Conservation (phyloP, 2,329 filamentous ascomycete species). For the Berkeleyomyces basicola region DNA sequence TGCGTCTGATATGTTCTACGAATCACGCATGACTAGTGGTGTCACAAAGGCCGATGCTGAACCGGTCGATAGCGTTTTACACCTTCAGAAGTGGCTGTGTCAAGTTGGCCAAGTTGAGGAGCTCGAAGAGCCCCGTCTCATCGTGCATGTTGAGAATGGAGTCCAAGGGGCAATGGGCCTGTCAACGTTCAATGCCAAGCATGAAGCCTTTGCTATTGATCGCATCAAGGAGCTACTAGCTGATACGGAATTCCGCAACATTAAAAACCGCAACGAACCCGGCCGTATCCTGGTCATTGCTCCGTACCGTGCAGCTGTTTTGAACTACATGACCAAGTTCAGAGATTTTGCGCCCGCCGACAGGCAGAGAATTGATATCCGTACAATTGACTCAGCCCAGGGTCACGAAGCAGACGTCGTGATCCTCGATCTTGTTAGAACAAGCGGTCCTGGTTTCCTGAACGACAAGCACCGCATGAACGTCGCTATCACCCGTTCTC, state of each 20-base stretch:
- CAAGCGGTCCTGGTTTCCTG: slow-evolving; percentile 24
- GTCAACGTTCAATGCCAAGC: slow-evolving; percentile 26
- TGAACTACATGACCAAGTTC: slow-evolving; percentile 21
- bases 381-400: slow-evolving; percentile 30
- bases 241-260: slow-evolving; percentile 21
- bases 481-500: slow-evolving; percentile 29
- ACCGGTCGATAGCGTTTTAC: slow-evolving; percentile 14
- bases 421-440: slow-evolving; percentile 31
- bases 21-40: slow-evolving; percentile 21
- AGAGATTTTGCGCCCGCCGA: slow-evolving; percentile 18
- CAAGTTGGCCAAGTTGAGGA: slow-evolving; percentile 14
- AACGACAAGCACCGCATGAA: slow-evolving; percentile 29
- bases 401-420: slow-evolving; percentile 33
- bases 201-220: slow-evolving; percentile 24
- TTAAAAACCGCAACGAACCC: slow-evolving; percentile 15
- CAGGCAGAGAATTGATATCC: slow-evolving; percentile 22
- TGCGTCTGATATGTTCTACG: slow-evolving; percentile 27
- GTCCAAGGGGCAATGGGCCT: slow-evolving; percentile 18
- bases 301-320: slow-evolving; percentile 25
- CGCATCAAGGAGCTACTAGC: slow-evolving; percentile 20
- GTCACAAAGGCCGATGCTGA: slow-evolving; percentile 15
- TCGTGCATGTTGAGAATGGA: slow-evolving; percentile 21
- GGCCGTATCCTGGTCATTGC: slow-evolving; percentile 29
- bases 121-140: slow-evolving; percentile 22
- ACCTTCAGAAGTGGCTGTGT: slow-evolving; percentile 21